These are phyloP conservation scores for Monascus purpureus DNA, from an alignment of 495 filamentous ascomycete species.

Conservation along the genomic window DNA sequence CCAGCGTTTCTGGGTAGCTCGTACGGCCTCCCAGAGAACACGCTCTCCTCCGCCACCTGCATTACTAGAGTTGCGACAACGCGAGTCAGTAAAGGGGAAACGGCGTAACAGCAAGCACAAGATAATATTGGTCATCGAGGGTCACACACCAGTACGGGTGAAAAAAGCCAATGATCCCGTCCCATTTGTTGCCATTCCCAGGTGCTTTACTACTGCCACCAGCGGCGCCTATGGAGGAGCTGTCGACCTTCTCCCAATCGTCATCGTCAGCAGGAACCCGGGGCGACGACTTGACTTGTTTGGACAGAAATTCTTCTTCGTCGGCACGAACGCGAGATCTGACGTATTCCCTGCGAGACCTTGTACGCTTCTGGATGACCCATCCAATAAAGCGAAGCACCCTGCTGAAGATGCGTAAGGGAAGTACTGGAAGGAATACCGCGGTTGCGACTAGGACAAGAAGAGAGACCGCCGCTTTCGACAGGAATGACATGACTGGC, in stretches of 20 bases:
- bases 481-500: conserved; percentile 23
- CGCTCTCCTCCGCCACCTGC: conserved; percentile 92
- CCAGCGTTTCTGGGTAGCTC: conserved; percentile 80
- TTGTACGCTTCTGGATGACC: conserved; percentile 52
- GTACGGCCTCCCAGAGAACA: conserved; percentile 91
- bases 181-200: conserved; percentile 45
- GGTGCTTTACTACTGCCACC: conserved; percentile 30
- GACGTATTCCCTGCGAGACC: conserved; percentile 48
- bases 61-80: conserved; percentile 43
- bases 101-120: background rate
- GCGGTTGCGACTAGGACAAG: conserved; percentile 22
- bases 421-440: conserved; percentile 24
- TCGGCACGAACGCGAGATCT: conserved; percentile 44
- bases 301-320: conserved; percentile 36
- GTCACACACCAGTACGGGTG: conserved; percentile 75
- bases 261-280: conserved; percentile 38
- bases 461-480: conserved; percentile 18
- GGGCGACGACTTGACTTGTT: conserved; percentile 18
- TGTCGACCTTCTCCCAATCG: conserved; percentile 65
- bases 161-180: conserved; percentile 85
- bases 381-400: conserved; percentile 41
- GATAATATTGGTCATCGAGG: background rate
- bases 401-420: conserved; percentile 19
- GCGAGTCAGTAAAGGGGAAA: background rate
- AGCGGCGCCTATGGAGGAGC: conserved; percentile 33